Evolutionary conservation across 1,284 basidiomycete species (phyloP).

Genomic region (Taiwanofungus camphoratus): DNA sequence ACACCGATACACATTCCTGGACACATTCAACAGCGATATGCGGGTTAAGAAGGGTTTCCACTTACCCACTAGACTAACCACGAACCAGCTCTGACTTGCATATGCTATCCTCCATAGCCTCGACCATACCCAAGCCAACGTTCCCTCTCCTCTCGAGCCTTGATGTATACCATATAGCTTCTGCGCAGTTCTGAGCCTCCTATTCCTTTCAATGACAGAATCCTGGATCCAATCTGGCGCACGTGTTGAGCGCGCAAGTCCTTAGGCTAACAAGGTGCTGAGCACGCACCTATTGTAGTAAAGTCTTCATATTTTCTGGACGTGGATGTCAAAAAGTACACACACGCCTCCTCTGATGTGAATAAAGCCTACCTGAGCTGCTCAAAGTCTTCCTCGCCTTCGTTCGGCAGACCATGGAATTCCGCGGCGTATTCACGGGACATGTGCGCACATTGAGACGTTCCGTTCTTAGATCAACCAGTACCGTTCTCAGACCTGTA

Average conservation of each 20-base stretch:
- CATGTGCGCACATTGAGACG: conserved; percentile 9
- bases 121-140: conserved; percentile 57
- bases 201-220: conserved; percentile 80
- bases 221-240: conserved; percentile 91
- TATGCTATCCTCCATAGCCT: conserved; percentile 46
- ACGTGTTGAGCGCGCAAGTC: conserved; percentile 16
- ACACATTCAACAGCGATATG: background rate
- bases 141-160: conserved; percentile 46
- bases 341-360: too few species aligned
- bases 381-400: conserved; percentile 25
- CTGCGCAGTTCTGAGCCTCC: conserved; percentile 57
- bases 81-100: conserved; percentile 63
- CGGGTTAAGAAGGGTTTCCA: conserved; percentile 12
- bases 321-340: too few species aligned
- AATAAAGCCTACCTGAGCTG: conserved; percentile 24
- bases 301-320: conserved; percentile 80
- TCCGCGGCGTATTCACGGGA: conserved; percentile 15
- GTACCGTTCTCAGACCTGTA: too few species aligned
- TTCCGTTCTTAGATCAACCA: background rate
- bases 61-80: conserved; percentile 83
- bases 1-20: conserved; percentile 88
- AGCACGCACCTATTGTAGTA: conserved; percentile 61
- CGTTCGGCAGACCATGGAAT: conserved; percentile 16
- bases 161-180: conserved; percentile 44
- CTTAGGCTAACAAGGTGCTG: conserved; percentile 1